Evolutionary conservation across 257 asterid genomes (phyloP).

Genomic region (Primulina tabacum): DNA sequence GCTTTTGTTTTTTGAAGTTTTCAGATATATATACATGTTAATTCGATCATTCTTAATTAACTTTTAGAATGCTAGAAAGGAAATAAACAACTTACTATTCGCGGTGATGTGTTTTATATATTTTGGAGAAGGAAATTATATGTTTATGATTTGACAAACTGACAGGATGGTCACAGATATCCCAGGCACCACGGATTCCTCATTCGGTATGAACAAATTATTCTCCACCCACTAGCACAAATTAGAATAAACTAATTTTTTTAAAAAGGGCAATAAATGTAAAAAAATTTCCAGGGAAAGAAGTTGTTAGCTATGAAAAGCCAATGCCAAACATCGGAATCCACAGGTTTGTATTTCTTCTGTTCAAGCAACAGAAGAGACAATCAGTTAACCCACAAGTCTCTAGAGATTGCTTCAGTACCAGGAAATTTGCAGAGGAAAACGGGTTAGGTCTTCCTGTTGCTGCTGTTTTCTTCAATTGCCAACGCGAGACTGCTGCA

Average conservation of each 20-base stretch:
- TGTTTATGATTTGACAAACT: slow-evolving; percentile 22
- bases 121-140: not conserved
- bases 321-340: slow-evolving; percentile 87
- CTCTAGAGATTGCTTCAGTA: slow-evolving; percentile 57
- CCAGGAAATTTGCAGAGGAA: slow-evolving; percentile 56
- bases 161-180: slow-evolving; percentile 87
- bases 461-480: slow-evolving; percentile 81
- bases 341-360: slow-evolving; percentile 66
- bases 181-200: slow-evolving; percentile 85
- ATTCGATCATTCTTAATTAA: not conserved
- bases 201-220: slow-evolving; percentile 56
- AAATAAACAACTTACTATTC: not conserved
- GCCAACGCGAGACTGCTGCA: slow-evolving; percentile 92
- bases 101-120: not conserved
- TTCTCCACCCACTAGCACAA: not conserved
- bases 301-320: slow-evolving; percentile 66
- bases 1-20: not conserved
- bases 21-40: not conserved
- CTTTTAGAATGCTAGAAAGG: not conserved
- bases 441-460: slow-evolving; percentile 69
- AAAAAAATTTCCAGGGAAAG: slow-evolving; percentile 50
- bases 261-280: not conserved
- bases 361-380: slow-evolving; percentile 69
- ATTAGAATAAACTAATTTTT: not conserved
- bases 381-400: slow-evolving; percentile 28